Percentiles rank a stretch among this genome's conserved stretches.
Evolutionary conservation across 495 filamentous ascomycete genomes (phyloP).

Genomic region (Astrothelium subdiscretum): DNA sequence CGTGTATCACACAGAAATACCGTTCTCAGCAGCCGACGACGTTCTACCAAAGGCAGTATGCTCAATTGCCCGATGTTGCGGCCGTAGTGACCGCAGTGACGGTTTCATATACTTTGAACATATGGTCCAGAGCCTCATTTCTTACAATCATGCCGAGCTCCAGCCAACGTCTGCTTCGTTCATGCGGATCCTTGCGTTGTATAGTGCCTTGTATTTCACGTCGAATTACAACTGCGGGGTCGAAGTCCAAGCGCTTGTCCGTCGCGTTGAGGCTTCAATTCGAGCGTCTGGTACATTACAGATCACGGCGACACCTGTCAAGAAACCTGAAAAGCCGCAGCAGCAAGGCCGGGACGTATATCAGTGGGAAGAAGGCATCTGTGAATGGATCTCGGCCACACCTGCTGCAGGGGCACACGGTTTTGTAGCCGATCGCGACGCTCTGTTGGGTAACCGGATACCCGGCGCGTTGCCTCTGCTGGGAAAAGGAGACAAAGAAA

Average conservation of each 20-base stretch:
- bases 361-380: constrained; percentile 45
- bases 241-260: background rate
- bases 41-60: background rate
- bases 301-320: constrained; percentile 11
- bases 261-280: background rate
- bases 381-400: constrained; percentile 42
- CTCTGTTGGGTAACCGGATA: background rate
- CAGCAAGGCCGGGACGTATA: constrained; percentile 24
- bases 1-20: background rate
- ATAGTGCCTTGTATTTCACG: constrained; percentile 38
- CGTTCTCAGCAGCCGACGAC: background rate
- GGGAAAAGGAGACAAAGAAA: background rate
- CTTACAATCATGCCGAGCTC: background rate
- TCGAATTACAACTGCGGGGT: background rate
- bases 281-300: background rate
- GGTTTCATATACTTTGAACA: background rate
- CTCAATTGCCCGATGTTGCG: constrained; percentile 2
- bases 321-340: constrained; percentile 9
- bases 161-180: constrained; percentile 11
- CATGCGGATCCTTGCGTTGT: constrained; percentile 33
- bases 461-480: background rate
- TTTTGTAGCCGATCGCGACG: background rate
- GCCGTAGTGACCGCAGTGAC: background rate
- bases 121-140: background rate
- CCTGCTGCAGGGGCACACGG: constrained; percentile 20